Base-by-base conservation (phyloP, 2,329 filamentous ascomycete species). In the Xylariaceae sp. region DNA sequence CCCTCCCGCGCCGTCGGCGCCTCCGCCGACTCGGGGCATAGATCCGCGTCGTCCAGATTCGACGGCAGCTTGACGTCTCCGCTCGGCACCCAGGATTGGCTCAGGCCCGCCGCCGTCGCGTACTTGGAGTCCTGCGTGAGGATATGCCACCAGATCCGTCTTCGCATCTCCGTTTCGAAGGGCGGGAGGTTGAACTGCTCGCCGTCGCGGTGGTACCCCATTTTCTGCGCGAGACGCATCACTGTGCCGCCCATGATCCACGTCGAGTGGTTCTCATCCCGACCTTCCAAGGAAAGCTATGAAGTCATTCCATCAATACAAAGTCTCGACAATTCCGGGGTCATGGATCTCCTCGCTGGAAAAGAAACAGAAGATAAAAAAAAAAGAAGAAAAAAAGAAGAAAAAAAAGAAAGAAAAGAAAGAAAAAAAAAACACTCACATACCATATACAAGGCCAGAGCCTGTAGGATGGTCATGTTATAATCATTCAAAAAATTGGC, bases 101-200 rank as follows among this genome's bases (percentile, higher is more conserved):
- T 62, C 3, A 65, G 50, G 8, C 68, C 67, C 26, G 64, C 60
- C 19, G 62, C 30, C 51, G 65, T 62, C 31, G 62, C 62, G 27
- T 62, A 54, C 7, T 59, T 62, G 4, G 58, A 58, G 53, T 72
- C 70, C 61, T 69, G 62, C 5, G 69, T 62, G 44, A 65, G 62
- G 3, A 73, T 41, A 39, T 68, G 63, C 71, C 71, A 71, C 73
- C 73, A 76, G n/a, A 75, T 60, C n/a, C 74, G 68, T 41, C 73
- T 67, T 9, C 73, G 67, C 63, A 76, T 74, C 55, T 76, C 71
- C 2, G 66, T 65, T 55, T 76, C 72, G 53, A 74, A 72, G n/a
- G 72, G 71, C 0, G 69, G 62, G 39, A 74, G 62, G 5, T 68
- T 68, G 4, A 68, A 57, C 19, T 56, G 55, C 55, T 61, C 62